Base-by-base conservation (phyloP, 2,329 filamentous ascomycete genomes). In the Calonectria honghensis region DNA sequence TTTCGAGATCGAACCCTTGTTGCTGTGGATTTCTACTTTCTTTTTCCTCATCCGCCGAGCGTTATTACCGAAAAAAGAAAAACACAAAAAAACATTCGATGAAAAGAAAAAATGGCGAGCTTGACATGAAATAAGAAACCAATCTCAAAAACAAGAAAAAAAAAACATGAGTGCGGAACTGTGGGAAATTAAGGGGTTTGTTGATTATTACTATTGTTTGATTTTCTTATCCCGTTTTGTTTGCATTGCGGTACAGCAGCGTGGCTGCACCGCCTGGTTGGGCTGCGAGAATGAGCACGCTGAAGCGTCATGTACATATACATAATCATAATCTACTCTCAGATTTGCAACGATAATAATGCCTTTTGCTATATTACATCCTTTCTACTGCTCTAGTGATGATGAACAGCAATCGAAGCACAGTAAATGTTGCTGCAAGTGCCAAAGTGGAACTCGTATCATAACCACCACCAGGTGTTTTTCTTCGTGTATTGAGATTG, bases 261-360 rank as follows among this genome's bases (percentile, higher is more conserved):
- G 61, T 73, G 72, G 68, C 67, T 52, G 10, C 66, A 51, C 67
- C 35, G 51, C 67, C 69, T 51, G 59, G 45, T 70, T 70, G 52
- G 72, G 54, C 65, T 61, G 52, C 54, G 61, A 69, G 59, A 52
- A 69, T 41, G 54, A 65, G 74, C 39, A 64, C 67, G 70, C 61
- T 68, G 64, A 57, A 41, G 45, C 69, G 59, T 72, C 59, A 67
- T 61, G 79, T 81, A 81, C 45, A 79, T 73, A 73, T 75, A 79
- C 13, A 32, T 81, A 81, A 81, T 81, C 52, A 76, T 81, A 81
- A 81, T 81, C 69, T 73, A 80, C 70, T 67, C 74, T 79, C 51
- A 66, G 72, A 75, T 64, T 37, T 51, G 59, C 45, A 64, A 51
- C 27, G 31, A 70, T 35, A 45, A 41, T 65, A 29, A 41, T n/a